phyloP scores from a whole-genome alignment of 306 rosid species.

The Cicer judaicum region DNA sequence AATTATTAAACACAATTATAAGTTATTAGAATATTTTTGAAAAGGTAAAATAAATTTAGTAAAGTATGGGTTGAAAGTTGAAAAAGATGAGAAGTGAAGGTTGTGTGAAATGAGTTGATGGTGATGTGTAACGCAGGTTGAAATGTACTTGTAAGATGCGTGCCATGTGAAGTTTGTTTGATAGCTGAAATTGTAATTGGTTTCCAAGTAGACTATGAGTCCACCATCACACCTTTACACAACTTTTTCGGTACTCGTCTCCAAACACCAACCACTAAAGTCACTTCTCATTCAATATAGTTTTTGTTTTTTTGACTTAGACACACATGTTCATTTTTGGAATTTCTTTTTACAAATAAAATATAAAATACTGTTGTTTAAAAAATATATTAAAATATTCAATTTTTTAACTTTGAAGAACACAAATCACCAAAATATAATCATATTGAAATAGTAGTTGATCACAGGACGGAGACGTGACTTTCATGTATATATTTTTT shows the following conservation, averaged over 20 bases:
- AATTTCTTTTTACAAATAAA: too few relatives aligned
- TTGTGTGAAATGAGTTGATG: constrained; percentile 46
- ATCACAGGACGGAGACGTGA: too few relatives aligned
- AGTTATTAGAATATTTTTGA: background rate
- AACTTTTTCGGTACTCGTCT: constrained; percentile 32
- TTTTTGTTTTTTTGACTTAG: too few relatives aligned
- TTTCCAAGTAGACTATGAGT: constrained; percentile 63
- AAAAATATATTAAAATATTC: too few relatives aligned
- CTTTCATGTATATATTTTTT: too few relatives aligned
- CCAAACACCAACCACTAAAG: constrained; percentile 12
- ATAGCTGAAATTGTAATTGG: constrained; percentile 47
- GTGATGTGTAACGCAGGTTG: constrained; percentile 55
- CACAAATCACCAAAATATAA: too few relatives aligned
- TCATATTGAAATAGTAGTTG: too few relatives aligned
- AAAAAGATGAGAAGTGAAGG: constrained; percentile 43
- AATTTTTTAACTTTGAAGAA: too few relatives aligned
- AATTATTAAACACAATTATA: background rate
- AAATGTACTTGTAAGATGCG: constrained; percentile 34
- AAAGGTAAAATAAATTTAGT: background rate
- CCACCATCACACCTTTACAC: constrained; percentile 38
- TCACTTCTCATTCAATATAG: background rate
- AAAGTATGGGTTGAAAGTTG: constrained; percentile 15
- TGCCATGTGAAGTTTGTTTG: constrained; percentile 62
- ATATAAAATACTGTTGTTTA: too few relatives aligned
- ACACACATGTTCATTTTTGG: too few relatives aligned